Base-by-base conservation (phyloP, 208 protist genomes). In the Wallacemonas collosoma region DNA sequence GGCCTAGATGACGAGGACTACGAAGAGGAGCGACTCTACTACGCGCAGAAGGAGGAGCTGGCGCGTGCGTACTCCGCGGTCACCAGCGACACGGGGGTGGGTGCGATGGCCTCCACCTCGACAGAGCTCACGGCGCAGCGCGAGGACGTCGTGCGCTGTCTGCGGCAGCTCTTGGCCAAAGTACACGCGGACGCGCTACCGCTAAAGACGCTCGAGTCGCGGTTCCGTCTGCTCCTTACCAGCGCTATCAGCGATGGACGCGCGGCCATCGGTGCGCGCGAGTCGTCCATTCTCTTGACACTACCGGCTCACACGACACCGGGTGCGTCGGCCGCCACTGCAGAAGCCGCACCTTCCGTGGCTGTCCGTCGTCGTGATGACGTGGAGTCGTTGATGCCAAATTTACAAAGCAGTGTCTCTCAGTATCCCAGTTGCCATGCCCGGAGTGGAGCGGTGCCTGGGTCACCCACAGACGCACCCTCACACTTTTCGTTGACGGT, bases 1-100 rank as follows among this genome's bases (percentile, higher is more conserved):
- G 83, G 83, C 7, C 63, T 88, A 2, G 83, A 82, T 53, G 83
- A 85, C 8, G 80, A 88, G 39, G 83, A 88, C 74, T 88, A 88
- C 76, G 73, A 73, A 0, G 73, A 77, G 51, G 83, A 88, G 71
- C 47, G 75, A 2, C 15, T 54, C 17, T 79, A 79, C 61, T 58
- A 51, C 40, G 71, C 58, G 14, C 56, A 74, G 55, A 75, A 76
- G 63, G 7, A n/a, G 39, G n/a, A 72, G 54, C 62, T 12, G 36
- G 57, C 45, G 26, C 26, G 26, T 26, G 26, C 26, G 26, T 26
- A 26, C 26, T 26, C 26, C 26, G 26, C 26, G 26, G 26, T 26
- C 26, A 26, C 26, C 26, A 26, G 26, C 26, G 26, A 26, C 26
- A 26, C 45, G 45, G 45, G 45, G 8, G 12, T 50, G 45, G 12